Base-by-base conservation (phyloP, 306 rosid genomes). In the Nissolia schottii region DNA sequence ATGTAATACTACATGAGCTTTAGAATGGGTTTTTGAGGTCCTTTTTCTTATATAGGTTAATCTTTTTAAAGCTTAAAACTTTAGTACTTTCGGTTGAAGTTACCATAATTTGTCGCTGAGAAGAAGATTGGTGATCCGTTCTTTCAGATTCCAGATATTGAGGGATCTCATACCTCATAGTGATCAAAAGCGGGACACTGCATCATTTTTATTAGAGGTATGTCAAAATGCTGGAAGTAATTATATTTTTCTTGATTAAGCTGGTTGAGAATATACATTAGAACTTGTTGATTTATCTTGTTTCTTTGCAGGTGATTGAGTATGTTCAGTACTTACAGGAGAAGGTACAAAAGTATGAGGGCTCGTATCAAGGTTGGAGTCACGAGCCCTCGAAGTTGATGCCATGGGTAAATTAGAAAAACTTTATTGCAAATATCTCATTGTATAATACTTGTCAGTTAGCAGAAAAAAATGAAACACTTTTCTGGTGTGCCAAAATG, bases 131-230 rank as follows among this genome's bases (percentile, higher is more conserved):
- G 63, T 63, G 31, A 64, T 74, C 59, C 38, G 46, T 71, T 62
- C 60, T 68, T 88, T 82, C 92, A 92, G 99, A 70, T 95, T 91
- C 87, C 99, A 95, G 90, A 85, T 87, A 83, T 79, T 95, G 87
- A 91, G 99, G 89, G 97, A 95, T 88, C 96, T 95, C 49, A 92
- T 92, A 79, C 97, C 99, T 60, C 89, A 95, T 20, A 85, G 99
- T 81, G 96, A 95, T 76, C 99, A 95, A 67, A 95, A 95, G 85
- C 85, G 97, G 80, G 99, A 95, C 77, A 95, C 99, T 0, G 97
- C 97, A 6, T 95, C 99, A 2, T 95, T 95, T 81, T 88, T 95
- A 64, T 77, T 95, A 34, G 97, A 95, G 99, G 99, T 95, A 85
- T 46, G 5, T 66, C 59, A 18, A 48, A 29, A 40, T 16, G 27